Conservation (phyloP, 1,139 yeast genomes). For the Diutina scorzettiae region DNA sequence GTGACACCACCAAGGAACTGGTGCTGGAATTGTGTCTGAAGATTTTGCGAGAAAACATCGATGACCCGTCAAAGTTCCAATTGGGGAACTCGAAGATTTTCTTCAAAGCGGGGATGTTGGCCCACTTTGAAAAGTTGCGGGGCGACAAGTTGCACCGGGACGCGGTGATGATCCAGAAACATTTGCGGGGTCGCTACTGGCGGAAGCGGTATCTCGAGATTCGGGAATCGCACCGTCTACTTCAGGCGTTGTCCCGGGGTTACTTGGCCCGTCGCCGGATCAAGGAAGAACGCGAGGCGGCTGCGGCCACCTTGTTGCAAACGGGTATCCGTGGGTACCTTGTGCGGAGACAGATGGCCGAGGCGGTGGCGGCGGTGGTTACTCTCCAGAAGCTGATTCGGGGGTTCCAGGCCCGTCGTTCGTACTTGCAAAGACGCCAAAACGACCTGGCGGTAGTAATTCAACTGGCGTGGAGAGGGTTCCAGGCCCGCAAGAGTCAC, state of each 20-base stretch:
- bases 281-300: conserved; percentile 43
- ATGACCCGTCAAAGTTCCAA: conserved; percentile 63
- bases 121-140: conserved; percentile 79
- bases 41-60: conserved; percentile 52
- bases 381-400: conserved; percentile 59
- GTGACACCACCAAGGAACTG: conserved; percentile 42
- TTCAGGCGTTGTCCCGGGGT: conserved; percentile 62
- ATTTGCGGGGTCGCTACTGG: conserved; percentile 54
- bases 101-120: conserved; percentile 94
- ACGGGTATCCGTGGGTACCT: conserved; percentile 55
- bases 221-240: conserved; percentile 38
- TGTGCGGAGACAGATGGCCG: conserved; percentile 35
- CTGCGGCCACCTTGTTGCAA: conserved; percentile 66
- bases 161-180: conserved; percentile 80
- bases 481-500: conserved; percentile 35
- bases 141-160: conserved; percentile 64
- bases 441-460: conserved; percentile 55
- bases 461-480: conserved; percentile 60
- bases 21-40: conserved; percentile 55
- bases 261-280: conserved; percentile 44
- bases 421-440: conserved; percentile 29
- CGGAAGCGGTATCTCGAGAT: conserved; percentile 50
- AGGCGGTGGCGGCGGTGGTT: conserved; percentile 39
- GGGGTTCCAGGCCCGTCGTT: conserved; percentile 48
- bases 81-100: conserved; percentile 84